Percentiles rank a stretch among this genome's conserved stretches.
phyloP scores from a whole-genome alignment of 345 rosid species.

The Corymbia maculata region DNA sequence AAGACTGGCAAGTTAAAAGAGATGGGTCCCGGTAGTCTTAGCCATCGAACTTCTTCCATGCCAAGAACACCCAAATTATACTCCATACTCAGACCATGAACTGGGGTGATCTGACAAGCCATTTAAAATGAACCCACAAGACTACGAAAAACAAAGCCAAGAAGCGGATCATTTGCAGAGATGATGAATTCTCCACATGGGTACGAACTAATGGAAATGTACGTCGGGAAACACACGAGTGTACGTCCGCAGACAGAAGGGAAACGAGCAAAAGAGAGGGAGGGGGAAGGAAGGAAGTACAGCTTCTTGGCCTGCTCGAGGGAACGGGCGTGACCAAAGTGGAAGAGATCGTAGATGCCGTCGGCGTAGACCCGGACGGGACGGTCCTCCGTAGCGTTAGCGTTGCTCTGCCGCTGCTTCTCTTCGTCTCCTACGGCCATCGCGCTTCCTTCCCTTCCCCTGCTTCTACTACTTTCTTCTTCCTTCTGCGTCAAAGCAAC shows the following conservation, averaged over 20 bases:
- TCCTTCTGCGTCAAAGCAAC: not conserved
- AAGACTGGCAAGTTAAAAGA: not conserved
- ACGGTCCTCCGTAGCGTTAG: slow-evolving; percentile 5
- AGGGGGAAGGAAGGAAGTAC: slow-evolving; percentile 18
- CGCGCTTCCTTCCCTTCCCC: not conserved
- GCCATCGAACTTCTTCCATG: not conserved
- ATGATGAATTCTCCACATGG: not conserved
- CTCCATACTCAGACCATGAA: rapidly evolving
- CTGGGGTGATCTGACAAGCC: not conserved
- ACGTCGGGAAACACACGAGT: not conserved
- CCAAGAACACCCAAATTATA: not conserved
- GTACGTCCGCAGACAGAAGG: not conserved
- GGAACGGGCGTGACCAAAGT: slow-evolving; percentile 90
- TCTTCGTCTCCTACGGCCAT: not conserved
- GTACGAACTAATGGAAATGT: not conserved
- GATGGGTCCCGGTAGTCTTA: not conserved
- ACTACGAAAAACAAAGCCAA: not conserved
- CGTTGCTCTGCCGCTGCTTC: not conserved
- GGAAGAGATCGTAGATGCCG: slow-evolving; percentile 99
- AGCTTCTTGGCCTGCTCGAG: slow-evolving; percentile 90
- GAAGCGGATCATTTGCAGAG: not conserved
- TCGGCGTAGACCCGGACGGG: slow-evolving; percentile 87
- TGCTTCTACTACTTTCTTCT: not conserved
- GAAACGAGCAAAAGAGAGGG: not conserved
- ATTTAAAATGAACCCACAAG: not conserved